Conservation (phyloP, 2,329 filamentous ascomycete genomes). For the Clonostachys solani region DNA sequence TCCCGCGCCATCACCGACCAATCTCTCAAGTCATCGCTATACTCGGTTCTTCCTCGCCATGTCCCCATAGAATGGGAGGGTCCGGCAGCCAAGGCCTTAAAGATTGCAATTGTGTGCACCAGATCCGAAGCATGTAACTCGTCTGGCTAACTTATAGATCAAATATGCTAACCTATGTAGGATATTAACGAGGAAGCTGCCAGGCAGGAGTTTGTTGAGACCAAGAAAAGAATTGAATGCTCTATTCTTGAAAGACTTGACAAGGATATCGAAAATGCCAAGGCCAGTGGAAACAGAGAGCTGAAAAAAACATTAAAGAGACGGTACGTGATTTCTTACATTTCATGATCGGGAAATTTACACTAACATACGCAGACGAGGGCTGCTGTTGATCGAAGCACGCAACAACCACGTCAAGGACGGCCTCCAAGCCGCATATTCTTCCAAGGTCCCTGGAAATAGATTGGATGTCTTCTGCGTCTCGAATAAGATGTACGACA, state of each 20-base stretch:
- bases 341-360: neutral
- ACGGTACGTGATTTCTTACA: neutral
- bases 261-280: constrained; percentile 15
- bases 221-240: constrained; percentile 9
- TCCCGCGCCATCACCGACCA: constrained; percentile 21
- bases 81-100: constrained; percentile 8
- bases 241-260: constrained; percentile 15
- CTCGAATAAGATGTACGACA: constrained; percentile 25
- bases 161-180: constrained; percentile 5
- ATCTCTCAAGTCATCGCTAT: constrained; percentile 22
- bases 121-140: constrained; percentile 16
- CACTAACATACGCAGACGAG: constrained; percentile 8
- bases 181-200: constrained; percentile 19
- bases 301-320: constrained; percentile 12
- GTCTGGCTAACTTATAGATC: neutral
- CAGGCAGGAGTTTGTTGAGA: constrained; percentile 17
- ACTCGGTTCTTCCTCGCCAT: constrained; percentile 17
- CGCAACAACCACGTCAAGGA: constrained; percentile 19
- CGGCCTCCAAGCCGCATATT: constrained; percentile 16
- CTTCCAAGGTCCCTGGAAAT: constrained; percentile 10
- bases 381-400: constrained; percentile 19
- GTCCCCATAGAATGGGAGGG: constrained; percentile 16
- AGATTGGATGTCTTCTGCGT: constrained; percentile 25
- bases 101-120: constrained; percentile 25
- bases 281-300: constrained; percentile 11